phyloP scores from a whole-genome alignment of 257 asterid species.

The Catharanthus roseus region DNA sequence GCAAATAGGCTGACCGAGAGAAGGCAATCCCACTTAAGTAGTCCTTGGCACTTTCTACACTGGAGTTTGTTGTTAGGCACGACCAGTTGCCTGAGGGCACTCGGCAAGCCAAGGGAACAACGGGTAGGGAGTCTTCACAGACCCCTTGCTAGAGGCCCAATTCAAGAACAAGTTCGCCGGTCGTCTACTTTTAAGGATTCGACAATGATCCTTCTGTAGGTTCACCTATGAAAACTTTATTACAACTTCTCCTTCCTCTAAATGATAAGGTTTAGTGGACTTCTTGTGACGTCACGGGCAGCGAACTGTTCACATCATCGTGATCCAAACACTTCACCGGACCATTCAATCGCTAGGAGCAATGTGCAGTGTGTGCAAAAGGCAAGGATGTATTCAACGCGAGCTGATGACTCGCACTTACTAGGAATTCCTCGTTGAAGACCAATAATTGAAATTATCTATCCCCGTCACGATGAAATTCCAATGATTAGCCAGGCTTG shows the following conservation, averaged over 20 bases:
- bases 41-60: constrained; percentile 16
- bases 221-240: background rate
- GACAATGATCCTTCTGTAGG: background rate
- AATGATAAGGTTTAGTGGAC: background rate
- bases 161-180: background rate
- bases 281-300: background rate
- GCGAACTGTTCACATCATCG: background rate
- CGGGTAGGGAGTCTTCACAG: background rate
- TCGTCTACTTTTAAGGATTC: background rate
- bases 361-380: too few relatives aligned
- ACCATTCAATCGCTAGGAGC: background rate
- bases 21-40: background rate
- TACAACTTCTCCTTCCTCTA: background rate
- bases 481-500: too few relatives aligned
- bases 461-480: background rate
- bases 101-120: background rate
- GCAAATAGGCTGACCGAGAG: background rate
- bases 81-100: constrained; percentile 10
- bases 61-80: too few relatives aligned
- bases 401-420: background rate
- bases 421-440: too few relatives aligned
- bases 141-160: background rate
- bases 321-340: background rate
- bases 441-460: background rate
- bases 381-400: background rate